phyloP scores from a whole-genome alignment of 441 rosid genomes.

The Populus hybrid region DNA sequence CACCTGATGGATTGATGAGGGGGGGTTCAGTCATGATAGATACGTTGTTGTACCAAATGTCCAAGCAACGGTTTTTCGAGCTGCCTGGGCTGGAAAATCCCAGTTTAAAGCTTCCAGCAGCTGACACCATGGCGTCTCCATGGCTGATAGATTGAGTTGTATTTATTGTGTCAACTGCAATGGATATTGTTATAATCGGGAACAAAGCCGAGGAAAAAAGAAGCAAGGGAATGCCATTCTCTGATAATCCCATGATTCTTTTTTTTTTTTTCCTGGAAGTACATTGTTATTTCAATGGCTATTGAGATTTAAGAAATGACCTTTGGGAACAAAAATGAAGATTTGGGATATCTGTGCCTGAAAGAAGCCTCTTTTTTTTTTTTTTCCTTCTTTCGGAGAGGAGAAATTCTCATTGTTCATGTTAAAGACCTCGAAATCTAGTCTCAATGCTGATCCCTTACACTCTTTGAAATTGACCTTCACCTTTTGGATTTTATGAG shows the following conservation, averaged over 20 bases:
- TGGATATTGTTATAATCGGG: not conserved
- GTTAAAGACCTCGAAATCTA: not conserved
- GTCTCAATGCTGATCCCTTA: not conserved
- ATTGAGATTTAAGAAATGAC: no score
- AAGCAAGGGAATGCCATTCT: not conserved
- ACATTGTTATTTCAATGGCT: no score
- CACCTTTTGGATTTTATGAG: not conserved
- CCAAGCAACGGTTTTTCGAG: not conserved
- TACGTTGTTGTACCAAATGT: not conserved
- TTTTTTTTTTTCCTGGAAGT: no score
- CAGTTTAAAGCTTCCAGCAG: not conserved
- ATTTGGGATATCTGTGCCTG: no score
- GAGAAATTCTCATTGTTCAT: no score
- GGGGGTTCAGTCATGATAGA: not conserved
- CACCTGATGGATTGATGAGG: not conserved
- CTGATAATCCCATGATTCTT: not conserved
- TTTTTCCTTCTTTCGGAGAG: no score
- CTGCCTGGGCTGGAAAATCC: not conserved
- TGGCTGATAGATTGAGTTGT: not conserved
- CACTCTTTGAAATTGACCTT: not conserved
- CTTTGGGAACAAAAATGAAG: no score
- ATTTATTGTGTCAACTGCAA: not conserved
- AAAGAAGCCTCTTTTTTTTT: no score
- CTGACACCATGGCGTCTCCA: not conserved
- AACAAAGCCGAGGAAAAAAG: not conserved